phyloP scores from a whole-genome alignment of 768 basidiomycete species.

The Mycena sanguinolenta region DNA sequence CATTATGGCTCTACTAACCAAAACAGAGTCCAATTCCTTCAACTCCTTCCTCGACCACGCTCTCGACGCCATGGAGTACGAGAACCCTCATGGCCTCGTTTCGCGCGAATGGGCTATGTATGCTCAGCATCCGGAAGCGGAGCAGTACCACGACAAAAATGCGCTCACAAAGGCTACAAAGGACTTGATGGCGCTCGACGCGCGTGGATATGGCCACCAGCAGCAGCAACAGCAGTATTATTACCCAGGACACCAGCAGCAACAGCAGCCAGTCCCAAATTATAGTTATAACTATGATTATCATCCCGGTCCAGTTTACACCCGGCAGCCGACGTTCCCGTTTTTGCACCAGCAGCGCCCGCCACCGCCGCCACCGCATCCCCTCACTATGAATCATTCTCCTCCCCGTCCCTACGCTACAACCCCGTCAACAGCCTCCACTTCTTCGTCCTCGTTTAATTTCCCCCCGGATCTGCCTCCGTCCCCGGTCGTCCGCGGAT shows the following conservation, averaged over 20 bases:
- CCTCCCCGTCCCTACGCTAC: slow-evolving; percentile 36
- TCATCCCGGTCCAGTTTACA: slow-evolving; percentile 31
- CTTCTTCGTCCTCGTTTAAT: slow-evolving; percentile 41
- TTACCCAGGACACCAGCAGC: slow-evolving; percentile 30
- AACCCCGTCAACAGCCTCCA: slow-evolving; percentile 35
- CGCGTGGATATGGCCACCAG: slow-evolving; percentile 52
- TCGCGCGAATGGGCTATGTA: slow-evolving; percentile 37
- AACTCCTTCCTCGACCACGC: slow-evolving; percentile 37
- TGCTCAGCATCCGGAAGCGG: slow-evolving; percentile 39
- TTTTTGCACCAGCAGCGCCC: slow-evolving; percentile 42
- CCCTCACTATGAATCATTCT: slow-evolving; percentile 24
- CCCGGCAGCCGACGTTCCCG: slow-evolving; percentile 37
- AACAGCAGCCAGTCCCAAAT: slow-evolving; percentile 36
- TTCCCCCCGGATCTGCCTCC: slow-evolving; percentile 36
- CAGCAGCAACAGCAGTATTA: slow-evolving; percentile 39
- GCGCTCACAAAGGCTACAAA: slow-evolving; percentile 85
- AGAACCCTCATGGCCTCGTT: slow-evolving; percentile 8
- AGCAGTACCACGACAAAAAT: slow-evolving; percentile 66
- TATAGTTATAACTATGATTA: slow-evolving; percentile 38
- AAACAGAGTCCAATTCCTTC: slow-evolving; percentile 32
- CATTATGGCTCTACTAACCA: slow-evolving; percentile 32
- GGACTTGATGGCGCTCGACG: slow-evolving; percentile 83
- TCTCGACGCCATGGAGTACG: slow-evolving; percentile 38
- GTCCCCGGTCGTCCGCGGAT: slow-evolving; percentile 30
- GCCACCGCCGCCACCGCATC: slow-evolving; percentile 29